These are phyloP conservation scores for Ballota nigra DNA, from an alignment of 257 asterid species.

Conservation along the genomic window DNA sequence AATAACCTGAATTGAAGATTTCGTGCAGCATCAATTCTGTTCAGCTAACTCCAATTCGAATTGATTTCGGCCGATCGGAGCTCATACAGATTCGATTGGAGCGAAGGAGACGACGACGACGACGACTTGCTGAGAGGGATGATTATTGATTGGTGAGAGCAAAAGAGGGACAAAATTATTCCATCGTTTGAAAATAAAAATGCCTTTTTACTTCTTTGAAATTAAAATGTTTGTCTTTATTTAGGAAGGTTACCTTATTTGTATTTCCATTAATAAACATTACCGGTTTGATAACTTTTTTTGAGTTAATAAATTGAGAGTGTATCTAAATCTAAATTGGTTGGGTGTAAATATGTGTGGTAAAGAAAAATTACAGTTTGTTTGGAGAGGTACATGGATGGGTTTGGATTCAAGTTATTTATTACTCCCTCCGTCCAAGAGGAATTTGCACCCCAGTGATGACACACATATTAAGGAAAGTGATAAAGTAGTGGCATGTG, in stretches of 20 bases:
- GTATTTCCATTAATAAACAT: too few relatives aligned
- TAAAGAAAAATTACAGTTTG: too few relatives aligned
- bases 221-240: not conserved
- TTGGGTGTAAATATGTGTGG: too few relatives aligned
- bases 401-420: too few relatives aligned
- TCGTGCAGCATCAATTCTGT: conserved; percentile 62
- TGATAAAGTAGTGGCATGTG: too few relatives aligned
- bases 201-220: not conserved
- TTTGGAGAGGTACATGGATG: too few relatives aligned
- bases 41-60: conserved; percentile 29
- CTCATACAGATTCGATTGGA: conserved; percentile 29
- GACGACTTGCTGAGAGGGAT: conserved; percentile 24
- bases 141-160: conserved; percentile 19
- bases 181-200: not conserved
- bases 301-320: too few relatives aligned
- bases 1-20: conserved; percentile 42
- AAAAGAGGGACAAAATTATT: conserved; percentile 25
- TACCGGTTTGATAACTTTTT: too few relatives aligned
- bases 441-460: too few relatives aligned
- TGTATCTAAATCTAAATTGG: too few relatives aligned
- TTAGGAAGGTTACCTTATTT: not conserved
- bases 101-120: conserved; percentile 32
- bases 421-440: too few relatives aligned
- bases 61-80: conserved; percentile 21
- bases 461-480: too few relatives aligned